A percentile compares a stretch with the other conserved stretches of the same genome.
Evolutionary conservation across 2,329 filamentous ascomycete species (phyloP).

Genomic region (Teratosphaeria epicoccoides): DNA sequence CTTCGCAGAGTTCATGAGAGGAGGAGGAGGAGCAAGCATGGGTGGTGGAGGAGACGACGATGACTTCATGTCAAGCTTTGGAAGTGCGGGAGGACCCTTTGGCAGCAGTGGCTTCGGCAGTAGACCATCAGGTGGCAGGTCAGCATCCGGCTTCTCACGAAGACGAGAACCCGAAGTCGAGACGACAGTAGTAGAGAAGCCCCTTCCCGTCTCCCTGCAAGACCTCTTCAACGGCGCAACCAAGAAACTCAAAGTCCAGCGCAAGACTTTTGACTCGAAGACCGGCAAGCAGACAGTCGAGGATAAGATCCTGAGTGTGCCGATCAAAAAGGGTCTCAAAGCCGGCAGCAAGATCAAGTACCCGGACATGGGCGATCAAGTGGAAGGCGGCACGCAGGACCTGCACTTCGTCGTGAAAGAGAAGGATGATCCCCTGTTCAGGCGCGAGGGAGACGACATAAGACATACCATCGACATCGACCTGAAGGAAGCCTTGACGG

Average conservation of each 20-base stretch:
- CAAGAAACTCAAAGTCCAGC: conserved; percentile 97
- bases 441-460: conserved; percentile 80
- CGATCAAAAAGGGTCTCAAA: conserved; percentile 91
- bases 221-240: conserved; percentile 77
- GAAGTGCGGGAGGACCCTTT: conserved; percentile 27
- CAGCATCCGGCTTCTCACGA: conserved; percentile 6
- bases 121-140: conserved; percentile 14
- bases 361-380: conserved; percentile 92
- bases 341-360: conserved; percentile 98
- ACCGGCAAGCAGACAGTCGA: conserved; percentile 74
- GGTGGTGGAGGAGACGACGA: conserved; percentile 40
- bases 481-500: conserved; percentile 87
- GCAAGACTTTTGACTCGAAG: conserved; percentile 78
- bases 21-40: conserved; percentile 40
- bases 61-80: conserved; percentile 44
- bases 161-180: conserved; percentile 57
- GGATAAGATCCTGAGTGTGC: conserved; percentile 85
- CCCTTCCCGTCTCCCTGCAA: conserved; percentile 70
- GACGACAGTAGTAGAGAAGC: conserved; percentile 80
- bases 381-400: conserved; percentile 91
- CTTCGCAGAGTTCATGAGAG: conserved; percentile 72
- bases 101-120: conserved; percentile 32
- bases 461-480: conserved; percentile 67
- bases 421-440: conserved; percentile 80
- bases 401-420: conserved; percentile 90